Evolutionary conservation across 148 eudicot genomes (phyloP).

Genomic region (Spergularia bocconei): DNA sequence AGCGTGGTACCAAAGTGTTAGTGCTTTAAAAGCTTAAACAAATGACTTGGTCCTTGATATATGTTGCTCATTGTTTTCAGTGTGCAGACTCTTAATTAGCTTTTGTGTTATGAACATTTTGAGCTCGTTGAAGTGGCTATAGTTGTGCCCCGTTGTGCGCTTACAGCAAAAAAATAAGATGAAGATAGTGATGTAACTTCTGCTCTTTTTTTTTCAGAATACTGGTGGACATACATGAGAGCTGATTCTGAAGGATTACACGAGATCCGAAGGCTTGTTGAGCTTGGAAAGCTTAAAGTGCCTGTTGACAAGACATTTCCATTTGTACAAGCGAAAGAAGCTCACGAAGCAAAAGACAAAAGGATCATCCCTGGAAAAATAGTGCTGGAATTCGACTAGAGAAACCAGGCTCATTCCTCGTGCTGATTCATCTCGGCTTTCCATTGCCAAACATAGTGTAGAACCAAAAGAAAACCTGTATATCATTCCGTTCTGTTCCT

Average conservation of each 20-base stretch:
- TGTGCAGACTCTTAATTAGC: neutral
- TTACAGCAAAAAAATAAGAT: neutral
- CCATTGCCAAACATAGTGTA: neutral
- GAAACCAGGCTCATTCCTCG: neutral
- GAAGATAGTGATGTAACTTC: neutral
- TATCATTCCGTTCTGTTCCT: neutral
- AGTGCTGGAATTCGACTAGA: slow-evolving; percentile 76
- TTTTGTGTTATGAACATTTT: neutral
- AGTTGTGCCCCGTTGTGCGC: neutral
- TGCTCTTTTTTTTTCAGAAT: slow-evolving; percentile 43
- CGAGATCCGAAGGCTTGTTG: slow-evolving; percentile 66
- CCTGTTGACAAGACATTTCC: slow-evolving; percentile 88
- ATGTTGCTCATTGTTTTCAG: neutral
- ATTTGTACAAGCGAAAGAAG: slow-evolving; percentile 72
- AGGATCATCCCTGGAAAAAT: slow-evolving; percentile 76
- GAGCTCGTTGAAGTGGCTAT: neutral
- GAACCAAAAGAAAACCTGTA: neutral
- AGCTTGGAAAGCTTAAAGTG: slow-evolving; percentile 71
- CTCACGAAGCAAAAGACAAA: slow-evolving; percentile 87
- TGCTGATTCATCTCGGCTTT: neutral
- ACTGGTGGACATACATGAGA: slow-evolving; percentile 92
- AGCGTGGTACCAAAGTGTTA: no score
- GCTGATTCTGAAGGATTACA: slow-evolving; percentile 86
- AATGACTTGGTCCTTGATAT: no score
- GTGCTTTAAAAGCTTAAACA: no score